Evolutionary conservation across 2,329 filamentous ascomycete genomes (phyloP), one percentile per base, ranked within the genome.

Genomic region (Kalaharituber pfeilii): DNA sequence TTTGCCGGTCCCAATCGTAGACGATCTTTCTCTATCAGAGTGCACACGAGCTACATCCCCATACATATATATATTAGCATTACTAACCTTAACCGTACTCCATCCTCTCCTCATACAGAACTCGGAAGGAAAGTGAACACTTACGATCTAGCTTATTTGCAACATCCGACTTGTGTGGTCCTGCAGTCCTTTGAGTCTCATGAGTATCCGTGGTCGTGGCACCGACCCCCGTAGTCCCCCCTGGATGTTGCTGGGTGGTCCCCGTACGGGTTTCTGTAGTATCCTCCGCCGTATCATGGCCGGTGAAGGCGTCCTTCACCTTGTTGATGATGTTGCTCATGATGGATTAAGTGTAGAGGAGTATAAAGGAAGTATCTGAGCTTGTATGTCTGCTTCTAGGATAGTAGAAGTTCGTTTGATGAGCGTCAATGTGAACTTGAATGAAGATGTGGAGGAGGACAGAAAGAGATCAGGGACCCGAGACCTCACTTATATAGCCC

Each of bases 301-400:
- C 45, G 57, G 64, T 61, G 51, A 75, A 56, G 58, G 64, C 69
- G 39, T 73, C 69, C 64, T 73, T 75, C 53, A 73, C 68, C 57
- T 73, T 74, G 64, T 73, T 67, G 53, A 72, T 62, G 53, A 72
- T 62, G 51, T 64, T 63, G 36, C 70, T 71, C 72, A 74, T 75
- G 56, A 54, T 67, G 67, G 58, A 61, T 54, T n/a, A n/a, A n/a
- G n/a, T n/a, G n/a, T n/a, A n/a, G n/a, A n/a, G n/a, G n/a, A n/a
- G n/a, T n/a, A n/a, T n/a, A n/a, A n/a, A n/a, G n/a, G n/a, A n/a
- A n/a, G n/a, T n/a, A n/a, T n/a, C n/a, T n/a, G n/a, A n/a, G n/a
- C n/a, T n/a, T n/a, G n/a, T n/a, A n/a, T n/a, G n/a, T n/a, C n/a
- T n/a, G n/a, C n/a, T n/a, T n/a, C n/a, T n/a, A n/a, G n/a, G n/a